phyloP scores from a whole-genome alignment of 1,284 basidiomycete genomes.

The Schizophyllum commune region DNA sequence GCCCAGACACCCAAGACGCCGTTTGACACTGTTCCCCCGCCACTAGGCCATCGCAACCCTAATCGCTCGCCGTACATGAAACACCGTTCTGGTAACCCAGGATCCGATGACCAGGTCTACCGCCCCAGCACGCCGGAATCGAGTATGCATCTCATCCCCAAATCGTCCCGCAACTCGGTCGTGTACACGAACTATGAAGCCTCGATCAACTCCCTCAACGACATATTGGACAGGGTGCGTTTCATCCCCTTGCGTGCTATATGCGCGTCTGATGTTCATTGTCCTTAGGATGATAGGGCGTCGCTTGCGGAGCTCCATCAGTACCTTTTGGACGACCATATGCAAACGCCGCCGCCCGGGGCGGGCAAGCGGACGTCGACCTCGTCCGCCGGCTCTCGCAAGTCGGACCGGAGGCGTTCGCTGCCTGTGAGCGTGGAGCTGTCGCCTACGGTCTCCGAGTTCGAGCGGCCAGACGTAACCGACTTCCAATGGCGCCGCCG shows the following conservation, averaged over 20 bases:
- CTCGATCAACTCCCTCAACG: conserved; percentile 66
- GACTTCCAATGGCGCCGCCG: conserved; percentile 63
- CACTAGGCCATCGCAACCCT: conserved; percentile 30
- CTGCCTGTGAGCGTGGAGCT: conserved; percentile 42
- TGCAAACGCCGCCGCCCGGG: conserved; percentile 14
- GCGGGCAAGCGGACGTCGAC: neutral
- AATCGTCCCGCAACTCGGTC: conserved; percentile 25
- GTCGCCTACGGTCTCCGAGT: conserved; percentile 33
- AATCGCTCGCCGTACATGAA: conserved; percentile 43
- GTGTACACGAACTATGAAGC: conserved; percentile 71
- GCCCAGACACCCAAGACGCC: conserved; percentile 10
- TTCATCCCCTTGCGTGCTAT: neutral
- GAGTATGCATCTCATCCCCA: conserved; percentile 8
- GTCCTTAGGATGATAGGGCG: conserved; percentile 55
- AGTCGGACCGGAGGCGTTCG: conserved; percentile 59
- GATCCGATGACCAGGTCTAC: conserved; percentile 43
- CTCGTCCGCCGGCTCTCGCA: conserved; percentile 15
- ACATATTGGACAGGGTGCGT: conserved; percentile 69
- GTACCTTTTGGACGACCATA: conserved; percentile 37
- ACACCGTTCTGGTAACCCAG: conserved; percentile 41
- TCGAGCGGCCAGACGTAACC: conserved; percentile 18
- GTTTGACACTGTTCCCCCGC: conserved; percentile 8
- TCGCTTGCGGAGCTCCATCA: conserved; percentile 68
- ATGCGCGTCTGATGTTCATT: conserved; percentile 4
- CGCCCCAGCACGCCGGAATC: conserved; percentile 15